phyloP scores from a whole-genome alignment of 345 rosid genomes.

The Eucalyptus microcorys region DNA sequence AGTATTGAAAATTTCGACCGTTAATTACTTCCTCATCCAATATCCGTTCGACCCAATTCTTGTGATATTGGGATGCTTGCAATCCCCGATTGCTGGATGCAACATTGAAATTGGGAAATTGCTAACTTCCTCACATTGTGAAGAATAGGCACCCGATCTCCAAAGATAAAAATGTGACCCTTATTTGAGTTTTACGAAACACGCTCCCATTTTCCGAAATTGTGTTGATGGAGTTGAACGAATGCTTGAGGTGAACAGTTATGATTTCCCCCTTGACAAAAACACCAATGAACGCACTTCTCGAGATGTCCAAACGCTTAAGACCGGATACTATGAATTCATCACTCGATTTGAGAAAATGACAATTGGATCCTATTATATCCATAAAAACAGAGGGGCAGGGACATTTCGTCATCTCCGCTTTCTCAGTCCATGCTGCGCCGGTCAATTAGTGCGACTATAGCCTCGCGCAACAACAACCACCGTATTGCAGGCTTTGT shows the following conservation, averaged over 20 bases:
- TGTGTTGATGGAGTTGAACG: neutral
- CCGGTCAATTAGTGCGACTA: neutral
- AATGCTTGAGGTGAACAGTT: neutral
- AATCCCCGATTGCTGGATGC: neutral
- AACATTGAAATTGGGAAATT: neutral
- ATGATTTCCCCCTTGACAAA: neutral
- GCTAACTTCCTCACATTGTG: neutral
- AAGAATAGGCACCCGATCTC: neutral
- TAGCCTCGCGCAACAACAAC: neutral
- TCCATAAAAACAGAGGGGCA: neutral
- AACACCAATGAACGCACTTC: neutral
- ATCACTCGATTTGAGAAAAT: neutral
- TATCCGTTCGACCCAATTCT: neutral
- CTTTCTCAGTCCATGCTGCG: neutral
- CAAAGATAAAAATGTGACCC: neutral
- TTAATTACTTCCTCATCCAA: neutral
- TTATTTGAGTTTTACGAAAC: no score
- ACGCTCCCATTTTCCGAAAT: rapidly evolving
- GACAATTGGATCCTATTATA: no score
- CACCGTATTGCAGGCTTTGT: neutral
- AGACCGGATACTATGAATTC: neutral
- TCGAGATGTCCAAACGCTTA: neutral
- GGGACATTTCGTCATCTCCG: neutral
- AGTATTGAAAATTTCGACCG: neutral
- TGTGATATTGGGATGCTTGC: neutral